Base-by-base conservation (phyloP, 2,329 filamentous ascomycete species). In the Ciborinia camelliae region DNA sequence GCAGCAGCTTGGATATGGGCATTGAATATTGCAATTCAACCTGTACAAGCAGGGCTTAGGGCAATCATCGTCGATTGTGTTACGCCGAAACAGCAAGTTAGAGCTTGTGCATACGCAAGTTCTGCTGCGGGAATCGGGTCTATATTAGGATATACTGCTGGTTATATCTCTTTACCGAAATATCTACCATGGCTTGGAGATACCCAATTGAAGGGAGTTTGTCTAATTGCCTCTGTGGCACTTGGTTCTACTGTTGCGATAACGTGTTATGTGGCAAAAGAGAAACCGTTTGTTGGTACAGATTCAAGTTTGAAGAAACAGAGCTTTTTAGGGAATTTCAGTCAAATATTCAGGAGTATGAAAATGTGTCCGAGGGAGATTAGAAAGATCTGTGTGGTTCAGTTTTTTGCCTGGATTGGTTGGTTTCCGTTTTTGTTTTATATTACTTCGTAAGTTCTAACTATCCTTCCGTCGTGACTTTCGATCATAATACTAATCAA, bases 361-460 rank as follows among this genome's bases (percentile, higher is more conserved):
- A 64, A 65, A n/a, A 58, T 35, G 26, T 50, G 62, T 23, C 65
- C 65, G 23, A 62, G 14, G 45, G 53, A 48, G 15, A 64, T 68
- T 26, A 52, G 45, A 50, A 64, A 62, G 39, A 67, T 75, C 3
- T 74, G 70, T 51, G 47, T 66, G 18, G 67, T 73, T 35, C 73
- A 75, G 43, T 74, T 75, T 39, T 72, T 71, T 61, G 68, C 74
- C 20, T 76, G 73, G 73, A 66, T 76, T 35, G 74, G 71, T 3
- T 77, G 75, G 75, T 77, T 76, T 66, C 71, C 71, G 6, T 76
- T 77, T 62, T 67, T 77, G 15, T 77, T 74, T 53, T 76, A 77
- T 63, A 72, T 69, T 51, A 73, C 74, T 12, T 74, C 64, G 52
- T 75, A 67, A 62, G 62, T 65, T 20, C 10, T 10, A 37, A n/a